phyloP scores from a whole-genome alignment of 164 flowering plant genomes.

The Piper betle region DNA sequence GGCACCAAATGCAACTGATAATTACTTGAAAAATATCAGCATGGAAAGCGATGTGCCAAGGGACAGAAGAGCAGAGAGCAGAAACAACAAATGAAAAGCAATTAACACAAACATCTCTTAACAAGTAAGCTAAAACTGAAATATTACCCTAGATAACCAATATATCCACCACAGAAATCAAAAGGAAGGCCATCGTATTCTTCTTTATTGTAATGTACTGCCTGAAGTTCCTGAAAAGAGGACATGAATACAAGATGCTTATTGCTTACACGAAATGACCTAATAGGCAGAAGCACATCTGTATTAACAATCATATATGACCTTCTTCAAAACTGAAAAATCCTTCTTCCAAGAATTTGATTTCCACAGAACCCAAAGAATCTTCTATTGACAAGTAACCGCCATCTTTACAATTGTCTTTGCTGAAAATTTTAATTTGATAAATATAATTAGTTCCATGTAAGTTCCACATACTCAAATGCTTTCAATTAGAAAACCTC shows the following conservation, averaged over 20 bases:
- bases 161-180: slow-evolving; percentile 84
- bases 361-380: slow-evolving; percentile 39
- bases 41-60: not conserved
- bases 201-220: slow-evolving; percentile 40
- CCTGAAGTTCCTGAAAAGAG: slow-evolving; percentile 56
- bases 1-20: no score
- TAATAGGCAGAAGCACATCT: not conserved
- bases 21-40: not conserved
- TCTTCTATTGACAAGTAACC: slow-evolving; percentile 60
- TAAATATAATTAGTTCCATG: not conserved
- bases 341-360: slow-evolving; percentile 45
- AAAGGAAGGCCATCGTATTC: slow-evolving; percentile 86
- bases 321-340: slow-evolving; percentile 84
- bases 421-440: slow-evolving; percentile 14
- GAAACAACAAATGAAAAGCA: not conserved
- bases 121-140: not conserved
- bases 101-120: not conserved
- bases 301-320: slow-evolving; percentile 11
- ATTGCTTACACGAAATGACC: not conserved
- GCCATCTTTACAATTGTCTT: slow-evolving; percentile 21
- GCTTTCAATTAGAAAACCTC: not conserved
- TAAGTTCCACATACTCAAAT: not conserved
- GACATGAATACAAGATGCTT: not conserved
- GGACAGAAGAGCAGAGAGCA: not conserved
- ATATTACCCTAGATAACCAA: slow-evolving; percentile 88